These are phyloP conservation scores for Erysimum pusillum DNA, from an alignment of 441 rosid species.

Conservation along the genomic window DNA sequence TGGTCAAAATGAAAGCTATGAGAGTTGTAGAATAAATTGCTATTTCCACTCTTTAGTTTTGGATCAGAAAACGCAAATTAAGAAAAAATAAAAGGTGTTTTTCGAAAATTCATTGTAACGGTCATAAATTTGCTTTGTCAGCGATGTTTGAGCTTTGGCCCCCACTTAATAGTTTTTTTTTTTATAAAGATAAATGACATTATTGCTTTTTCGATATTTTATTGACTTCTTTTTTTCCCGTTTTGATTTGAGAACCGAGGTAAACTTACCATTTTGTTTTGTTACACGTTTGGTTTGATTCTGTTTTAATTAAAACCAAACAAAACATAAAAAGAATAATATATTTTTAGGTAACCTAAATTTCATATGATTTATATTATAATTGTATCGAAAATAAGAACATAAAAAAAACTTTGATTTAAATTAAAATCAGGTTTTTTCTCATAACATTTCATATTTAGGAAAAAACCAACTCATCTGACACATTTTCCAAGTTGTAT, in stretches of 20 bases:
- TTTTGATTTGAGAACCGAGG: neutral
- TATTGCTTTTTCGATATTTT: neutral
- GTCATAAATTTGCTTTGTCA: constrained; percentile 43
- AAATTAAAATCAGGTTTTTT: too few relatives aligned
- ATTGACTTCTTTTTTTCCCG: neutral
- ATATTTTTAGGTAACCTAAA: neutral
- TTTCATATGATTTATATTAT: neutral
- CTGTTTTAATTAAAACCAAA: neutral
- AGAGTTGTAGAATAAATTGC: constrained; percentile 29
- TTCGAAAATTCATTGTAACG: constrained; percentile 31
- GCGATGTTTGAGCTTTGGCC: constrained; percentile 9
- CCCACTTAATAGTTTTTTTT: neutral
- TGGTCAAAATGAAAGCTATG: constrained; percentile 37
- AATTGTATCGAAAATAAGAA: neutral
- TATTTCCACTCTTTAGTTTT: constrained; percentile 16
- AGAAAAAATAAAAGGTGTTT: neutral
- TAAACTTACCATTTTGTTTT: constrained; percentile 8
- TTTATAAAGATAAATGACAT: neutral
- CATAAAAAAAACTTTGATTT: neutral
- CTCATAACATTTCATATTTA: neutral
- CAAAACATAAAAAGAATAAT: neutral
- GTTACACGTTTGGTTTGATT: neutral
- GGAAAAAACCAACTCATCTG: neutral
- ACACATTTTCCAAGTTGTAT: neutral
- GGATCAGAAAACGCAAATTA: constrained; percentile 14